Conservation (phyloP, 208 protist species). For the Trichomonas vaginalis region DNA sequence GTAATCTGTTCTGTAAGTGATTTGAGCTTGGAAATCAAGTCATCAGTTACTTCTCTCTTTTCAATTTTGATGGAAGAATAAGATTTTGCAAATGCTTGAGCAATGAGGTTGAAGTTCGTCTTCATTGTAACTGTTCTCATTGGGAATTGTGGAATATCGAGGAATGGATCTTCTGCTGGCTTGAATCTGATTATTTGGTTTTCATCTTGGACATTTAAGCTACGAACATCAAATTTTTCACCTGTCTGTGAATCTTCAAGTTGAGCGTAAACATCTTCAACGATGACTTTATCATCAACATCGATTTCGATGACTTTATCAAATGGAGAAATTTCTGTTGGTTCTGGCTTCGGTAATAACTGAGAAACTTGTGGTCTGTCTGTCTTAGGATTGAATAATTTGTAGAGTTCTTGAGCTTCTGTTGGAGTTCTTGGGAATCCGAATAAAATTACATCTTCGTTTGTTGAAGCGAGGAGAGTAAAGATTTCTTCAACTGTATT, state of each 20-base stretch:
- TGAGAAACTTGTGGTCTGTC: no score
- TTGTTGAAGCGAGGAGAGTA: not conserved
- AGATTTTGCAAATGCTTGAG: not conserved
- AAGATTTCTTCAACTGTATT: not conserved
- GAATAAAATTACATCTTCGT: not conserved
- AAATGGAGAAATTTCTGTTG: not conserved
- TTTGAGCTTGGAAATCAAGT: not conserved
- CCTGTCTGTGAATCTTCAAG: not conserved
- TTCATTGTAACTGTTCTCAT: not conserved
- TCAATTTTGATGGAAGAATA: not conserved
- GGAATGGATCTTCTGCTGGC: not conserved
- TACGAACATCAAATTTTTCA: not conserved
- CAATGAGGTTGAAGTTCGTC: not conserved
- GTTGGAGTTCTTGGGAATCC: not conserved
- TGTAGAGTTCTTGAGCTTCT: not conserved
- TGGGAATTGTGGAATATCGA: not conserved
- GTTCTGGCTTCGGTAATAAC: not conserved
- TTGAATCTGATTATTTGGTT: not conserved
- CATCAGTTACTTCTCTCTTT: not conserved
- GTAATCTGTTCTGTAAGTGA: not conserved
- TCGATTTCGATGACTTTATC: not conserved
- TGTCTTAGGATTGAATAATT: not conserved
- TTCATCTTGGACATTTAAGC: not conserved
- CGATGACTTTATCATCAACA: not conserved
- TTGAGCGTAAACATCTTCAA: not conserved